Conservation (phyloP, 2,329 filamentous ascomycete species). For the Pseudophaeomoniella oleicola region DNA sequence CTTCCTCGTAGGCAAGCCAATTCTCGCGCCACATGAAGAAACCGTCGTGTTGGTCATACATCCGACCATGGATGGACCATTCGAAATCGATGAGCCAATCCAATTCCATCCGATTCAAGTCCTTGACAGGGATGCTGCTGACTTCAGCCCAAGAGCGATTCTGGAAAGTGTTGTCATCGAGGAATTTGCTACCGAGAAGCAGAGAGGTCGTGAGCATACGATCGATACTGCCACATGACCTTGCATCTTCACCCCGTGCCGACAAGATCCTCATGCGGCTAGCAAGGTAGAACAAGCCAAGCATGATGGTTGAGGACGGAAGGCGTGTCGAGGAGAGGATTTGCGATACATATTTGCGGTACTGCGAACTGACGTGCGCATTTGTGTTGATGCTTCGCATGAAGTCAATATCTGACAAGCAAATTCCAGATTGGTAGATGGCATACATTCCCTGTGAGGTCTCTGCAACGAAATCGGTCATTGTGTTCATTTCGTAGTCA, state of each 20-base stretch:
- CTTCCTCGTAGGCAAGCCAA: conserved; percentile 49
- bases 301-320: conserved; percentile 77
- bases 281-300: conserved; percentile 80
- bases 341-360: conserved; percentile 83
- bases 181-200: conserved; percentile 83
- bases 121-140: conserved; percentile 69
- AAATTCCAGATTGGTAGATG: conserved; percentile 39
- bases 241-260: conserved; percentile 36
- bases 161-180: conserved; percentile 95
- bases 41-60: conserved; percentile 56
- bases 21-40: conserved; percentile 50
- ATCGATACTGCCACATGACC: conserved; percentile 59
- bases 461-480: conserved; percentile 89
- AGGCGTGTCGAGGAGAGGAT: conserved; percentile 81
- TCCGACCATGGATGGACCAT: conserved; percentile 77
- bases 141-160: conserved; percentile 95
- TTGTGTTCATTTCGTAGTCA: conserved; percentile 92
- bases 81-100: conserved; percentile 75
- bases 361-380: conserved; percentile 52
- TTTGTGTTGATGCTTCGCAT: conserved; percentile 48
- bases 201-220: conserved; percentile 74
- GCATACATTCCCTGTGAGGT: conserved; percentile 65
- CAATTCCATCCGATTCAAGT: conserved; percentile 73
- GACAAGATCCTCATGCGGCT: conserved; percentile 67
- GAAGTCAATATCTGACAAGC: conserved; percentile 48